These are phyloP conservation scores for Astraeus odoratus DNA, from an alignment of 768 basidiomycete genomes.

Conservation along the genomic window DNA sequence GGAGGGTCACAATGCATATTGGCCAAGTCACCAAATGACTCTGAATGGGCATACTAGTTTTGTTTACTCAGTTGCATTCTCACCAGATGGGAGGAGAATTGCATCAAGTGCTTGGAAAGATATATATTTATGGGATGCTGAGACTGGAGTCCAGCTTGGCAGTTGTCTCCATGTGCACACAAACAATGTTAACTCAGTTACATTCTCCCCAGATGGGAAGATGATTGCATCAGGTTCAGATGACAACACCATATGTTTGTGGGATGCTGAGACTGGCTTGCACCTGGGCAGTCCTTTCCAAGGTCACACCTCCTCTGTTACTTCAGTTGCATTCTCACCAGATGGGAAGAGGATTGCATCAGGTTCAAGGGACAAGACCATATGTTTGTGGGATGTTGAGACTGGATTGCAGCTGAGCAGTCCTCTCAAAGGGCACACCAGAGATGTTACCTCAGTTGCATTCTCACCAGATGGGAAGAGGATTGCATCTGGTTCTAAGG, in stretches of 20 bases:
- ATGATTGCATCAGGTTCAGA: slow-evolving; percentile 2
- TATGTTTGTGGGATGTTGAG: too few species aligned
- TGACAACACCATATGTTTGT: background rate
- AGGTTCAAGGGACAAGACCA: too few species aligned
- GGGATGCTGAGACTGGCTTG: background rate
- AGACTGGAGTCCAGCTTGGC: slow-evolving; percentile 1
- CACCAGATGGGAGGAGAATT: slow-evolving; percentile 3
- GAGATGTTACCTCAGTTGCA: too few species aligned
- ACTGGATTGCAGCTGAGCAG: too few species aligned
- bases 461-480: too few species aligned
- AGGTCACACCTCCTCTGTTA: too few species aligned
- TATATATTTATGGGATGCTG: slow-evolving; percentile 5
- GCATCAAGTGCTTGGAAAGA: slow-evolving; percentile 1
- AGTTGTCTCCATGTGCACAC: slow-evolving; percentile 4
- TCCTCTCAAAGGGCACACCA: too few species aligned
- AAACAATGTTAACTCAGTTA: background rate
- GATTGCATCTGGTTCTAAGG: too few species aligned
- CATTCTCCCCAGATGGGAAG: background rate
- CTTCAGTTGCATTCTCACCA: too few species aligned
- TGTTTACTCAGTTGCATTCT: slow-evolving; percentile 4
- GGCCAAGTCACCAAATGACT: background rate
- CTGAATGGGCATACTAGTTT: background rate
- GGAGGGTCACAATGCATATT: background rate
- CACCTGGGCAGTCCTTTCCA: background rate
- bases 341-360: too few species aligned